Base-by-base conservation (phyloP, 352 stramenopile species). In the Globisporangium nagaii region DNA sequence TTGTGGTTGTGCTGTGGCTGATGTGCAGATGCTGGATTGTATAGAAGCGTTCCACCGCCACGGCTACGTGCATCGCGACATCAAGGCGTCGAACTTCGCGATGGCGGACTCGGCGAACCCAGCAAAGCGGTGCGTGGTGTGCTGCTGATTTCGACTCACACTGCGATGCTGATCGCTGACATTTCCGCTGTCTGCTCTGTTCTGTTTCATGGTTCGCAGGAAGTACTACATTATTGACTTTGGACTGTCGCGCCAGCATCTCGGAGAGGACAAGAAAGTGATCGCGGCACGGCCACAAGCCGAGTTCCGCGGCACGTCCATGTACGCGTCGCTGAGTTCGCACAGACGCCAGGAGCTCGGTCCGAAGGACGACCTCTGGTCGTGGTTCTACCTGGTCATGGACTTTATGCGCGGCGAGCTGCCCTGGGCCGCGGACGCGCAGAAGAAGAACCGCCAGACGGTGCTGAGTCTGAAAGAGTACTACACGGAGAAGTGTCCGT, bases 71-170 rank as follows among this genome's bases (percentile, higher is more conserved):
- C 86, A 96, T 53, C 81, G 84, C 9, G 86, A 96, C 61, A 88
- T 96, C 56, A 96, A 96, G 61, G 84, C 86, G 15, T 93, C 84
- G 19, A 96, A 96, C 53, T 95, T 96, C 62, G 86, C 83, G 12
- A 63, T 93, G 10, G 83, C 69, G 27, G 65, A 72, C 35, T 36
- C 65, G 40, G 27, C 47, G 12, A 86, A 79, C 45, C 58, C 71
- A 17, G 51, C 51, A 37, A 86, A 84, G 60, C 63, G 66, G 37
- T 70, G 0, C 10, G 8, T 9, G 4, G 9, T 19, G 39, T 45
- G 9, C 9, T 13, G 13, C 1, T 36, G 17, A 32, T 20, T 28
- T 9, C 9, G n/a, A 22, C 24, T 19, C 17, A 39, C 34, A 5
- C 12, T 39, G 34, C 19, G 7, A 3, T 39, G 32, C 15, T 5